Base-by-base conservation (phyloP, 495 filamentous ascomycete species). In the Neurospora sublineolata region DNA sequence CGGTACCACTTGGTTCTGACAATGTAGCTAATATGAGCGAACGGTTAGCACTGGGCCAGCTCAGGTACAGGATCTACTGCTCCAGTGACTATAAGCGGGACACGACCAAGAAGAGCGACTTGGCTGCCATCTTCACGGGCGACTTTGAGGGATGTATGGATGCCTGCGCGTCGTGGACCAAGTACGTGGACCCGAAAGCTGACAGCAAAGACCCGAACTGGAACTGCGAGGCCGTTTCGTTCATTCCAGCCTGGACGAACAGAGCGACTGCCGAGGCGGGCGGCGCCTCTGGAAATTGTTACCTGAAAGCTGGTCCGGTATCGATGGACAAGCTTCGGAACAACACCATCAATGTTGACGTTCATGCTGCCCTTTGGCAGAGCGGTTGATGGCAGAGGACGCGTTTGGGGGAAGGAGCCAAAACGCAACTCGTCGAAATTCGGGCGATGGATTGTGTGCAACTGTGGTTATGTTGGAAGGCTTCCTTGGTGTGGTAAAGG, bases 61-160 rank as follows among this genome's bases (percentile, higher is more conserved):
- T 76, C 9, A 78, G 46, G 11, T 85, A 79, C 74, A 79, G 70
- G 37, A 80, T 82, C 46, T 82, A 79, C 73, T 85, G 83, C 75
- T 60, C 23, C 5, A 60, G 27, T 6, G 52, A 60, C 12, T 60
- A 60, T 16, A 80, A 82, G 39, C 74, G 72, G 12, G 79, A 85
- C 64, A 74, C 81, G 18, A 76, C 76, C 38, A 73, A 33, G 14
- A 76, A 36, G 14, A 42, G 0, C 77, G 81, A 3, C 71, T 84
- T 5, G 68, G 77, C 7, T 78, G 79, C 52, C 3, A 64, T 85
- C 9, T 85, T 84, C 73, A 80, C 80, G 7, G 72, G 76, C 64
- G 75, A 78, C 70, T 85, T 85, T 68, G 69, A 72, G 73, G 78
- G 79, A 37, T 85, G 83, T 76, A 84, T 85, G 72, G 83, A 85